A percentile compares a stretch with the other conserved stretches of the same genome.
phyloP scores from a whole-genome alignment of 805 yeast species.

The Spathaspora arborariae region DNA sequence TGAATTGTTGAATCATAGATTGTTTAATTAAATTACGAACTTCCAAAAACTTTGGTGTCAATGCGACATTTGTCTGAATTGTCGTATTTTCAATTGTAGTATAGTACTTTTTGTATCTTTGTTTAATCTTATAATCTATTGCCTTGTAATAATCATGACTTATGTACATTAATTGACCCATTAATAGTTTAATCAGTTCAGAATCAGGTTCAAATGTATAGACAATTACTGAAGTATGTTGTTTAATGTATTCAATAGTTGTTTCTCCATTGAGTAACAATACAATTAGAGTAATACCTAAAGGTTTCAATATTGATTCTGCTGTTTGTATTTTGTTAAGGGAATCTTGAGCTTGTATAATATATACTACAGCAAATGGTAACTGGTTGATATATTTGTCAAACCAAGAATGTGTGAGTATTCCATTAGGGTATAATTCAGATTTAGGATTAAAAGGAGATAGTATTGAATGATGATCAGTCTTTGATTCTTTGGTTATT shows the following conservation, averaged over 20 bases:
- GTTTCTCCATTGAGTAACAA: neutral
- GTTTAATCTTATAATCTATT: constrained; percentile 30
- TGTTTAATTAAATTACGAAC: constrained; percentile 36
- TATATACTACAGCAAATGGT: constrained; percentile 31
- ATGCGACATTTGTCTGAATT: constrained; percentile 23
- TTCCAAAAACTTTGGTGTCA: constrained; percentile 36
- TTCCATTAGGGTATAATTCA: constrained; percentile 25
- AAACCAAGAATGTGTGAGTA: constrained; percentile 33
- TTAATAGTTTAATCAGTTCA: neutral
- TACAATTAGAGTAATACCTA: neutral
- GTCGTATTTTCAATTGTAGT: constrained; percentile 11
- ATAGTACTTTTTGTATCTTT: constrained; percentile 35
- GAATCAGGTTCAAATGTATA: neutral
- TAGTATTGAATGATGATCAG: constrained; percentile 21
- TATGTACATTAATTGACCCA: neutral
- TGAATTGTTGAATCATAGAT: constrained; percentile 29
- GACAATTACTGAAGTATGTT: neutral
- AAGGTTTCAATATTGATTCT: neutral
- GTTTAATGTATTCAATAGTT: neutral
- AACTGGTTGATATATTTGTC: constrained; percentile 24
- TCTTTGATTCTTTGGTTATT: neutral
- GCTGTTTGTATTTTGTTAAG: neutral
- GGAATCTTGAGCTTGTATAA: constrained; percentile 10
- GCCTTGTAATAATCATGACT: constrained; percentile 32
- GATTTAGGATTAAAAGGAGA: constrained; percentile 38